phyloP scores from a whole-genome alignment of 2,329 filamentous ascomycete species.

The Sarocladiaceae sp. region DNA sequence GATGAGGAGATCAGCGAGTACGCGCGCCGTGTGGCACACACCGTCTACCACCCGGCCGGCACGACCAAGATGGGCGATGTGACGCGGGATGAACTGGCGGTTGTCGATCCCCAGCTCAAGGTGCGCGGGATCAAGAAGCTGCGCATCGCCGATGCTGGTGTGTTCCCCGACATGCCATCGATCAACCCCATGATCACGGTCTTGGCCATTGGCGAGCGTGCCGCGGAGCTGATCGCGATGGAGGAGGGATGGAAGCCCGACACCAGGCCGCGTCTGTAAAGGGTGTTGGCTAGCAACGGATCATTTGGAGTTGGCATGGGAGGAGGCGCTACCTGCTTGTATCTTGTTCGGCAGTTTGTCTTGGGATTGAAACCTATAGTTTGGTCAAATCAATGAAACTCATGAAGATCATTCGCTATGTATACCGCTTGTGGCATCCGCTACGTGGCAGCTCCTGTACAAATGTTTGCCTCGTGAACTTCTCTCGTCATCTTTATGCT shows the following conservation, averaged over 20 bases:
- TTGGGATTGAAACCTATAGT: no score
- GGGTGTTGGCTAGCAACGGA: neutral
- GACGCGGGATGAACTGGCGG: slow-evolving; percentile 60
- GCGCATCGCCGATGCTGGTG: slow-evolving; percentile 77
- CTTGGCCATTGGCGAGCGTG: slow-evolving; percentile 73
- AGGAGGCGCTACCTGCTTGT: no score
- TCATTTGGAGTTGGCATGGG: neutral
- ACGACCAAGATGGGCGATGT: slow-evolving; percentile 87
- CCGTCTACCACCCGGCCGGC: slow-evolving; percentile 83
- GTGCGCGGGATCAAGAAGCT: slow-evolving; percentile 66
- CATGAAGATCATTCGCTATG: no score
- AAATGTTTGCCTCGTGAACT: no score
- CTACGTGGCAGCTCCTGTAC: no score
- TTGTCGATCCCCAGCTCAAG: slow-evolving; percentile 71
- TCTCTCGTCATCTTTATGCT: no score
- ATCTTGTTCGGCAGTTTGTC: no score
- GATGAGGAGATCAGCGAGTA: slow-evolving; percentile 81
- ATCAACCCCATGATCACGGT: slow-evolving; percentile 93
- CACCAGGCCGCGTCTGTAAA: slow-evolving; percentile 25
- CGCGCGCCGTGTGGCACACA: slow-evolving; percentile 73
- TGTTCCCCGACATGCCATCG: slow-evolving; percentile 81
- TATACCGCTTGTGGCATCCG: no score
- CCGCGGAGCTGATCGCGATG: slow-evolving; percentile 71
- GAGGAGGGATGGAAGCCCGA: slow-evolving; percentile 48
- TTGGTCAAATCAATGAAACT: no score